These are phyloP conservation scores for Botrytis tulipae DNA, from an alignment of 2,329 filamentous ascomycete genomes.

Conservation along the genomic window DNA sequence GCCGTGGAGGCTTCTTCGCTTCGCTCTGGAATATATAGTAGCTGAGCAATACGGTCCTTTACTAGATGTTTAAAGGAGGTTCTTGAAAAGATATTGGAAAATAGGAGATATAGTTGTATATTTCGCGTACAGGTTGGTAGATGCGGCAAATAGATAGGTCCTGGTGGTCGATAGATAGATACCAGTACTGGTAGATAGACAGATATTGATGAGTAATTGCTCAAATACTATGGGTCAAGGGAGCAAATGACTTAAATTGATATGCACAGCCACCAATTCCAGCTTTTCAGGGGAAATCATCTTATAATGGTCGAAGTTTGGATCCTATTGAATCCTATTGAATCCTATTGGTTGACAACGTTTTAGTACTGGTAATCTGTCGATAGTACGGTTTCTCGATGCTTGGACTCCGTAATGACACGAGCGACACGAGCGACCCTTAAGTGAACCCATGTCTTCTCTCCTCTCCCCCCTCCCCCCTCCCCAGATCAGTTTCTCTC, in stretches of 20 bases:
- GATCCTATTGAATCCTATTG: too few relatives aligned
- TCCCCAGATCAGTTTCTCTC: neutral
- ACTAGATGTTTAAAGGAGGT: neutral
- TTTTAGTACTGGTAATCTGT: neutral
- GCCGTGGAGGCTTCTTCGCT: neutral
- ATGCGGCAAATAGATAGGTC: neutral
- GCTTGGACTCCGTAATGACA: neutral
- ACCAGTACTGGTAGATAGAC: too few relatives aligned
- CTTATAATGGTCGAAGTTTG: neutral
- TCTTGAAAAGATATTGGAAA: neutral
- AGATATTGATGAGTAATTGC: conserved; percentile 7
- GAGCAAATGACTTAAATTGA: neutral
- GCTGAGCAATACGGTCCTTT: neutral
- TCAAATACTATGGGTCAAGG: neutral
- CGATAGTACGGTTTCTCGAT: neutral
- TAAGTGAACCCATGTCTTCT: neutral
- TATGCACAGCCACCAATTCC: neutral
- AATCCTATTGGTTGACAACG: neutral
- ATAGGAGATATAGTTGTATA: neutral
- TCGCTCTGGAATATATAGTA: neutral
- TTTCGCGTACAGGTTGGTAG: neutral
- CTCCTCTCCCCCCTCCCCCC: neutral
- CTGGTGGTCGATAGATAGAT: too few relatives aligned
- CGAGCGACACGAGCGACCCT: neutral
- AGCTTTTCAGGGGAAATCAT: neutral